Percentiles rank a stretch among this genome's conserved stretches.
phyloP scores from a whole-genome alignment of 805 yeast genomes.

The Candida sakaeoensis region DNA sequence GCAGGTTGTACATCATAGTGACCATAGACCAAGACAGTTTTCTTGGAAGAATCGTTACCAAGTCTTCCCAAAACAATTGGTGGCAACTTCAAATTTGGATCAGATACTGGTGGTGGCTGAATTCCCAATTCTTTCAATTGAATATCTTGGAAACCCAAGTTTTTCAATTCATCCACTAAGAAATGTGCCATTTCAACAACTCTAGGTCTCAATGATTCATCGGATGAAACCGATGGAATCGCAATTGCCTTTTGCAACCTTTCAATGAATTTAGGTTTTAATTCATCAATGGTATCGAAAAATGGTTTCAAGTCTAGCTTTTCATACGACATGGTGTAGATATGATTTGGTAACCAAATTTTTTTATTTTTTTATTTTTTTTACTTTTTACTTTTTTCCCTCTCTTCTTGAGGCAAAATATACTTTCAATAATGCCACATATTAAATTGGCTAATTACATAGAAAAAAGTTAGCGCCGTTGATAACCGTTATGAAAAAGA shows the following conservation, averaged over 20 bases:
- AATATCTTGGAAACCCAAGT: constrained; percentile 78
- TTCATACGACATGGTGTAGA: constrained; percentile 32
- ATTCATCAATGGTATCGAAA: constrained; percentile 64
- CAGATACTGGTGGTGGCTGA: constrained; percentile 88
- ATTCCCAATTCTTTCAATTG: constrained; percentile 78
- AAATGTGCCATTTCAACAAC: constrained; percentile 90
- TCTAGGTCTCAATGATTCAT: constrained; percentile 80
- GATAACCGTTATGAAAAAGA: constrained; percentile 1
- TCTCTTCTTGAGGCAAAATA: not conserved
- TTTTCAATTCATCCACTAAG: constrained; percentile 61
- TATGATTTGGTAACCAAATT: constrained; percentile 1
- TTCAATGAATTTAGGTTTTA: constrained; percentile 69
- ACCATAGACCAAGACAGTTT: constrained; percentile 88
- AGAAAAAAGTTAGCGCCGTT: not conserved
- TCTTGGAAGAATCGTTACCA: constrained; percentile 79
- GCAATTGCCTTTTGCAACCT: constrained; percentile 82
- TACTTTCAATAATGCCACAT: constrained; percentile 6
- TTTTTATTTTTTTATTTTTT: constrained; percentile 2
- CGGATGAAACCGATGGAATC: constrained; percentile 92
- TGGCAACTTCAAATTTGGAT: constrained; percentile 70
- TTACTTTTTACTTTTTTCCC: not conserved
- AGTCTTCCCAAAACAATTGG: constrained; percentile 91
- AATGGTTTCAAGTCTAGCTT: constrained; percentile 41
- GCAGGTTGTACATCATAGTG: constrained; percentile 99
- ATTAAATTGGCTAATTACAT: not conserved